phyloP scores from a whole-genome alignment of 2,329 filamentous ascomycete species.

The Phaeosphaeria sp. region DNA sequence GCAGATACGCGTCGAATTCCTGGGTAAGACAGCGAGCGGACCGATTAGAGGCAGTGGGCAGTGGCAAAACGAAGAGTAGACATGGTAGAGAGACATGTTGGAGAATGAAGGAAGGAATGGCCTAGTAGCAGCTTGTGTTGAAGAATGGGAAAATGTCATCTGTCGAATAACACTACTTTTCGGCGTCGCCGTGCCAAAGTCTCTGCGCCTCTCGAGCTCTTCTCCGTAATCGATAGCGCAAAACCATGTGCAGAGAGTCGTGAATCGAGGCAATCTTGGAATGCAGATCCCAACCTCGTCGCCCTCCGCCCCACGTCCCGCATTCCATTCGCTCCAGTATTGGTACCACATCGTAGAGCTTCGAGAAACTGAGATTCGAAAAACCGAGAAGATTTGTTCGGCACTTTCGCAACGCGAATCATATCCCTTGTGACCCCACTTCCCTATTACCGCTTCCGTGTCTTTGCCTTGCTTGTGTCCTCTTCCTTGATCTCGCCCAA shows the following conservation, averaged over 20 bases:
- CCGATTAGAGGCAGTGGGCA: background rate
- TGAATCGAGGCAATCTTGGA: conserved; percentile 5
- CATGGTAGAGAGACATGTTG: background rate
- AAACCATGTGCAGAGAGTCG: background rate
- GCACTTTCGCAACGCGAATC: conserved; percentile 6
- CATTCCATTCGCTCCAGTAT: conserved; percentile 27
- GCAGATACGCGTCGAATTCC: conserved; percentile 36
- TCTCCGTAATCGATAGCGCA: background rate
- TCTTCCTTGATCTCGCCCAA: conserved; percentile 47
- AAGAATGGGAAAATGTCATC: background rate
- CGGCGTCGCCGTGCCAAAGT: background rate
- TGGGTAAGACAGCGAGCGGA: conserved; percentile 1
- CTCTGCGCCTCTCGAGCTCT: background rate
- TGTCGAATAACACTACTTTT: background rate
- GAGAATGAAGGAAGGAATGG: background rate
- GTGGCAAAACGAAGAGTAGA: background rate
- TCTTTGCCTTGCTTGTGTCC: conserved; percentile 66
- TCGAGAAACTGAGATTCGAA: conserved; percentile 26
- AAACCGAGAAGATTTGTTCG: conserved; percentile 17
- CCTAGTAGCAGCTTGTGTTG: background rate
- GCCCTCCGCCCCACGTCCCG: conserved; percentile 1
- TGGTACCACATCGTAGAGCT: conserved; percentile 22
- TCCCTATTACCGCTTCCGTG: conserved; percentile 66
- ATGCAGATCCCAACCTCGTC: conserved; percentile 1
- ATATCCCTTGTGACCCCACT: background rate